These are phyloP conservation scores for Stygiomarasmius scandens DNA, from an alignment of 1,284 basidiomycete species.

Conservation along the genomic window DNA sequence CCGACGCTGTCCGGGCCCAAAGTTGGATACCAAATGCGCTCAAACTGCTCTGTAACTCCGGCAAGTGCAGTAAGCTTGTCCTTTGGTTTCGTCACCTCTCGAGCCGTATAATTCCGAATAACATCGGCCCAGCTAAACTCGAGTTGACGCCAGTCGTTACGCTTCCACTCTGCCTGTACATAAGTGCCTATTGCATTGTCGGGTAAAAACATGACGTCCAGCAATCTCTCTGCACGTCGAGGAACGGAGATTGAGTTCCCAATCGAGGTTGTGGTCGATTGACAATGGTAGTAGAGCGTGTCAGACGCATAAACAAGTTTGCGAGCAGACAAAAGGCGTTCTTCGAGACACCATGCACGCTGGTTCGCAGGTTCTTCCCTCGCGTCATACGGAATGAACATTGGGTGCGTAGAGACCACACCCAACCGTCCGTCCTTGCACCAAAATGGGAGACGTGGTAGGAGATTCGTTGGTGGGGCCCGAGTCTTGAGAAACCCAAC, in stretches of 20 bases:
- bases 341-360: slow-evolving; percentile 8
- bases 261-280: background rate
- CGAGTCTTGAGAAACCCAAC: slow-evolving; percentile 3
- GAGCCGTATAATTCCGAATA: slow-evolving; percentile 4
- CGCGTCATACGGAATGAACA: background rate
- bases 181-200: background rate
- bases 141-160: background rate
- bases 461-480: background rate
- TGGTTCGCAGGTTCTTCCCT: background rate
- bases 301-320: slow-evolving; percentile 6
- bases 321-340: slow-evolving; percentile 5
- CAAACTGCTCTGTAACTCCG: slow-evolving; percentile 4
- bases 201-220: slow-evolving; percentile 1
- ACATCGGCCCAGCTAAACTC: background rate
- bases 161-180: background rate
- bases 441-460: background rate
- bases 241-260: background rate
- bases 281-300: slow-evolving; percentile 7
- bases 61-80: slow-evolving; percentile 7
- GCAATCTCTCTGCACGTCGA: background rate
- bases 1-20: no score
- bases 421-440: background rate
- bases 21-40: background rate
- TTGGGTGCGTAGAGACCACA: background rate
- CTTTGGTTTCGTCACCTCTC: background rate